phyloP scores from a whole-genome alignment of 23 red algal genomes.

The Cyanidium caldarium region DNA sequence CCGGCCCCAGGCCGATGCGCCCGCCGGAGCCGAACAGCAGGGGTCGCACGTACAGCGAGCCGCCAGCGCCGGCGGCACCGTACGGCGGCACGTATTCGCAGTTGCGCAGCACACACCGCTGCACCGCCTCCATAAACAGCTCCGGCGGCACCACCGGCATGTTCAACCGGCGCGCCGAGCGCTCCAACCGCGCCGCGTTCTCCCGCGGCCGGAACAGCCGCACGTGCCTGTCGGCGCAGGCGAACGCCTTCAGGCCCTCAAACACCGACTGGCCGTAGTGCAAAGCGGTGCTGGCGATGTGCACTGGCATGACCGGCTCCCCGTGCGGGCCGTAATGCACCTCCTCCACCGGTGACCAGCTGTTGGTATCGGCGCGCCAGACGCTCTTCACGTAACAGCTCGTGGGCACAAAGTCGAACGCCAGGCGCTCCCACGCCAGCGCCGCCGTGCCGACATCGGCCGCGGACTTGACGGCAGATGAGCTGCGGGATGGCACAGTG shows the following conservation, averaged over 20 bases:
- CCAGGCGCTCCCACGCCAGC: slow-evolving; percentile 62
- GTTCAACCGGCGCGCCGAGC: slow-evolving; percentile 36
- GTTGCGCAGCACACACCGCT: slow-evolving; percentile 57
- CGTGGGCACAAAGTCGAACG: slow-evolving; percentile 69
- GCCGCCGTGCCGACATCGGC: background rate
- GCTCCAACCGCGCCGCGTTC: slow-evolving; percentile 57
- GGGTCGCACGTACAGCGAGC: slow-evolving; percentile 83
- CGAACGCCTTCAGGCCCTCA: slow-evolving; percentile 92
- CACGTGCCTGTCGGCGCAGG: slow-evolving; percentile 33
- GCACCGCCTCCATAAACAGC: slow-evolving; percentile 58
- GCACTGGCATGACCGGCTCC: slow-evolving; percentile 38
- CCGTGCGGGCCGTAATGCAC: background rate
- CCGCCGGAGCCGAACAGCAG: slow-evolving; percentile 78
- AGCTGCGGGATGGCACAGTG: too few species aligned
- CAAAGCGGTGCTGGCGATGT: slow-evolving; percentile 68
- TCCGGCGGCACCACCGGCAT: slow-evolving; percentile 58
- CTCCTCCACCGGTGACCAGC: slow-evolving; percentile 25
- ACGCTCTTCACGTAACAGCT: slow-evolving; percentile 40
- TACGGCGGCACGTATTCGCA: slow-evolving; percentile 74
- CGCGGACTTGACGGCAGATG: too few species aligned
- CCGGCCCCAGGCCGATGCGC: slow-evolving; percentile 58
- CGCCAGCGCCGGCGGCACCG: slow-evolving; percentile 28
- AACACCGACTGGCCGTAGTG: slow-evolving; percentile 89
- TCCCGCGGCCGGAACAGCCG: slow-evolving; percentile 73
- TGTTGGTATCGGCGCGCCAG: slow-evolving; percentile 19